Evolutionary conservation across 306 rosid species (phyloP).

Genomic region (Neltuma alba): DNA sequence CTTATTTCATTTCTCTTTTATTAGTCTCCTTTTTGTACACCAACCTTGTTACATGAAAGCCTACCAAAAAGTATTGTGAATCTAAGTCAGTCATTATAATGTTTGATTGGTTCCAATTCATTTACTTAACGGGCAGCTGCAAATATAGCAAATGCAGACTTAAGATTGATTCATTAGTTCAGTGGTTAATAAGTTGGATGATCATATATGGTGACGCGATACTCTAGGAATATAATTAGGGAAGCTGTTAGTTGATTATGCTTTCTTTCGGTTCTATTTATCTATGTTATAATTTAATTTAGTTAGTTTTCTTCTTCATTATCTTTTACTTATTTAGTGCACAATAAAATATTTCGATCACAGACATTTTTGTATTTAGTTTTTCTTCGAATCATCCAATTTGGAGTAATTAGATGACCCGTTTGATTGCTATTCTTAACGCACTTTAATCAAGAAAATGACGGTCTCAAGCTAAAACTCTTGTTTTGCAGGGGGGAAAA

Average conservation of each 20-base stretch:
- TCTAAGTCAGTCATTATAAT: not conserved
- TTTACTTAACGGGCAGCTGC: not conserved
- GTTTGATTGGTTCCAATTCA: not conserved
- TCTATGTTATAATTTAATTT: not conserved
- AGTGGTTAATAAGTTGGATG: not conserved
- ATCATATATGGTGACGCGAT: not conserved
- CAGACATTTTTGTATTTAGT: not conserved
- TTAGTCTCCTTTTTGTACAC: not conserved
- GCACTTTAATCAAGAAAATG: not conserved
- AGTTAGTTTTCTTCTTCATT: not conserved
- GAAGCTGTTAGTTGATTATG: not conserved
- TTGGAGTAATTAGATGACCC: not conserved
- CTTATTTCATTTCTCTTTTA: not conserved
- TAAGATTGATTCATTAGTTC: not conserved
- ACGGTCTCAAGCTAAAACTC: not conserved
- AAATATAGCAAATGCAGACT: not conserved
- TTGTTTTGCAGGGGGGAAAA: not conserved
- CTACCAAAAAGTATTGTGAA: not conserved
- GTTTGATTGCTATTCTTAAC: not conserved
- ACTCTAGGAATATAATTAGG: not conserved
- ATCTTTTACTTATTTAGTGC: not conserved
- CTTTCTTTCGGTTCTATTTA: not conserved
- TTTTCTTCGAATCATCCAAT: not conserved
- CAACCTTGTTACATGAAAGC: not conserved
- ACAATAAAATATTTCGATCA: not conserved